A percentile compares a stretch with the other conserved stretches of the same genome.
These are phyloP conservation scores for Penicillium salamii DNA, from an alignment of 495 filamentous ascomycete species.

Conservation along the genomic window DNA sequence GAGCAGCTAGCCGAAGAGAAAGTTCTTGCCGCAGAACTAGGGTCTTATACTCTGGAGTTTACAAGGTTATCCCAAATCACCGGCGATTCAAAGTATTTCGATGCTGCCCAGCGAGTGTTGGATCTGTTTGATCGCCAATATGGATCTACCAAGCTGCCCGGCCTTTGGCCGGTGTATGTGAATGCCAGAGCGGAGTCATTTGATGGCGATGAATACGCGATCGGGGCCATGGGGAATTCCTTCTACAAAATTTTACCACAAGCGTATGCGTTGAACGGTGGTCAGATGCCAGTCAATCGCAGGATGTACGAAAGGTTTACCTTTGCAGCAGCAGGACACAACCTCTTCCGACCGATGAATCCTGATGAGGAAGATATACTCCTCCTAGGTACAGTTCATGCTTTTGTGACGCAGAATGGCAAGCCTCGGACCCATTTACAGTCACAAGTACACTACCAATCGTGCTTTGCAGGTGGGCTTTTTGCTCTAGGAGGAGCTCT, in stretches of 20 bases:
- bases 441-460: conserved; percentile 54
- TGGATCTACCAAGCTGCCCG: conserved; percentile 46
- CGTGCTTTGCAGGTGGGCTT: conserved; percentile 87
- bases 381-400: conserved; percentile 30
- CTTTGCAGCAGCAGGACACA: conserved; percentile 28
- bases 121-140: conserved; percentile 71
- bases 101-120: conserved; percentile 81
- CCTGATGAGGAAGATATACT: conserved; percentile 37
- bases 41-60: conserved; percentile 81
- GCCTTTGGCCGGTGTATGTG: conserved; percentile 32
- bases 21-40: conserved; percentile 67
- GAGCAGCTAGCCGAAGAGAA: conserved; percentile 21
- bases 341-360: conserved; percentile 47
- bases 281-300: conserved; percentile 32
- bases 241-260: conserved; percentile 34
- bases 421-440: conserved; percentile 25
- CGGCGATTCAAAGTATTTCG: conserved; percentile 76
- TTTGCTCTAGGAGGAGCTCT: conserved; percentile 73
- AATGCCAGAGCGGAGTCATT: conserved; percentile 19
- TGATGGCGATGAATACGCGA: conserved; percentile 16
- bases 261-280: conserved; percentile 36
- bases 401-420: conserved; percentile 9
- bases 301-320: conserved; percentile 40
- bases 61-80: conserved; percentile 86
- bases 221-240: conserved; percentile 32